phyloP scores from a whole-genome alignment of 306 rosid genomes.

The Castanea mollissima region DNA sequence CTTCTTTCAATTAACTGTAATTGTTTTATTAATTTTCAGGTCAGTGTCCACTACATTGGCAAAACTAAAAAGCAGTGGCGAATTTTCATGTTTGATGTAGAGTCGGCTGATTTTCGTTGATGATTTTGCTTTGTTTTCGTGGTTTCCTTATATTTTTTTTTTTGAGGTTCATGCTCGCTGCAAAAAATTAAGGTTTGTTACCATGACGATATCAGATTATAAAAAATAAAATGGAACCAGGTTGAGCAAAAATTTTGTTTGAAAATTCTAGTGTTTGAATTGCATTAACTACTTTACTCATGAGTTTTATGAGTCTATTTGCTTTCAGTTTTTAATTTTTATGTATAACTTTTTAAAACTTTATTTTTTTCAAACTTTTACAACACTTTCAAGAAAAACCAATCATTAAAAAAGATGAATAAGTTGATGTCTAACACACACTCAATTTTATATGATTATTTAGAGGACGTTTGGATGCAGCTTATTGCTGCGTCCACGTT shows the following conservation, averaged over 20 bases:
- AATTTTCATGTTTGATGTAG: slow-evolving; percentile 84
- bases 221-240: background rate
- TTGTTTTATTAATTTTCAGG: too few relatives aligned
- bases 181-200: background rate
- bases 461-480: too few relatives aligned
- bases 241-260: background rate
- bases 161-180: background rate
- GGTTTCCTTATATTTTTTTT: background rate
- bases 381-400: too few relatives aligned
- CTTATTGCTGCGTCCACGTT: too few relatives aligned
- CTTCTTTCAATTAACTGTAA: too few relatives aligned
- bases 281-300: background rate
- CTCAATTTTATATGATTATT: background rate
- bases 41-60: slow-evolving; percentile 65
- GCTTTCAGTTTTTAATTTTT: too few relatives aligned
- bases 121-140: background rate
- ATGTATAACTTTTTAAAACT: too few relatives aligned
- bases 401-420: too few relatives aligned
- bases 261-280: background rate
- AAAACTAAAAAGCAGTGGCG: slow-evolving; percentile 71
- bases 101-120: slow-evolving; percentile 63
- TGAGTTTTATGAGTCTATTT: too few relatives aligned
- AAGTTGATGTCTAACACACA: too few relatives aligned
- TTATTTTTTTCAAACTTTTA: too few relatives aligned
- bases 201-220: background rate